Conservation (phyloP, 352 stramenopile genomes). For the Phytophthora agathidicida region DNA sequence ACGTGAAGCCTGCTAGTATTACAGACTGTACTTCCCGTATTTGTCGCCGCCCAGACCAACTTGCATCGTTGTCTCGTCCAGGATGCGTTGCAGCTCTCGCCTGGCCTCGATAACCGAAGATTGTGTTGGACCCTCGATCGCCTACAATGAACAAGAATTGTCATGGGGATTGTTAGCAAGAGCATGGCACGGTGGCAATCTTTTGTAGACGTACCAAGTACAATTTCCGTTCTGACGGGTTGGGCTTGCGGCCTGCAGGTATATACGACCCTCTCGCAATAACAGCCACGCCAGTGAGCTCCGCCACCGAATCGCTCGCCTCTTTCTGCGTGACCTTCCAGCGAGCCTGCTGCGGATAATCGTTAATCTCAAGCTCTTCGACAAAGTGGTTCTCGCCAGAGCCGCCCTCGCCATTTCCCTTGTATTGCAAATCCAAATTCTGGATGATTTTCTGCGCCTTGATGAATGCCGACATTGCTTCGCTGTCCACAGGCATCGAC, state of each 20-base stretch:
- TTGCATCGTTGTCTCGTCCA: conserved; percentile 91
- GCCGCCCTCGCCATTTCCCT: conserved; percentile 50
- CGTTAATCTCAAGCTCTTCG: conserved; percentile 95
- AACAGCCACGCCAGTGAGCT: conserved; percentile 89
- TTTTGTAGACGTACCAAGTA: conserved; percentile 91
- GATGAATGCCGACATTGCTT: conserved; percentile 75
- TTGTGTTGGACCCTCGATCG: conserved; percentile 80
- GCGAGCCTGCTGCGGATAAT: conserved; percentile 92
- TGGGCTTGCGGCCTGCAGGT: conserved; percentile 83
- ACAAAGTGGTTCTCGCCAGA: conserved; percentile 74
- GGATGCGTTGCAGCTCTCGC: conserved; percentile 84
- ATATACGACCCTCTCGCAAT: conserved; percentile 91
- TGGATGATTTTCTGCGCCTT: conserved; percentile 88
- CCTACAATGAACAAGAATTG: conserved; percentile 36
- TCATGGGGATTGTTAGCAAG: too few relatives aligned
- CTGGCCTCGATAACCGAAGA: conserved; percentile 77
- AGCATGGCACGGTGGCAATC: too few relatives aligned
- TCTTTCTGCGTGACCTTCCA: conserved; percentile 91
- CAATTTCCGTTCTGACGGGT: conserved; percentile 86
- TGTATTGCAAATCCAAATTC: conserved; percentile 83
- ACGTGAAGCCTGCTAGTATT: conserved; percentile 33
- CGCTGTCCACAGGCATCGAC: conserved; percentile 47
- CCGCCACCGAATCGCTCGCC: conserved; percentile 81
- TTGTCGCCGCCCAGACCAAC: conserved; percentile 85
- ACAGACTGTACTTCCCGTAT: conserved; percentile 91